Conservation (phyloP, 192 early-diverging fungal genomes). For the Podila epigama region DNA sequence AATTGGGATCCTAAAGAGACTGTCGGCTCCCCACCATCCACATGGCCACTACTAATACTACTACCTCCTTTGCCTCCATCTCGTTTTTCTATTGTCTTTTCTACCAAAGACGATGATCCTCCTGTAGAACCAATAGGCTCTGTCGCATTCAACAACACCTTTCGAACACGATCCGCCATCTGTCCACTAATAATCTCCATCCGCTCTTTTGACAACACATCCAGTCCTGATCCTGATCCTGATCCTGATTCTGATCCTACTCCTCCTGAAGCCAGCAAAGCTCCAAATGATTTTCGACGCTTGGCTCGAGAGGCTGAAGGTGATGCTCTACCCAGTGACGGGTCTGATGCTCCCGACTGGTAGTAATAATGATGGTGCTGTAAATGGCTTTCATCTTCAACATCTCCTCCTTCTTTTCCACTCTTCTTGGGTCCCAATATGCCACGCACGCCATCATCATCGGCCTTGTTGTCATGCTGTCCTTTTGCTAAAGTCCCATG, state of each 20-base stretch:
- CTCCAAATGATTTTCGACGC: slow-evolving; percentile 36
- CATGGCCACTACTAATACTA: too few relatives aligned
- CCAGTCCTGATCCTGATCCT: neutral
- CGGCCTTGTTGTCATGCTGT: too few relatives aligned
- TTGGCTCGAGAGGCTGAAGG: slow-evolving; percentile 33
- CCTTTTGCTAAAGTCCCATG: neutral
- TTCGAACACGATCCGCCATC: slow-evolving; percentile 31
- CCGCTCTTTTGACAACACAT: slow-evolving; percentile 21
- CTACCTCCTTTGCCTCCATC: neutral
- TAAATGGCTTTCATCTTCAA: too few relatives aligned
- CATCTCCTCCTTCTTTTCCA: too few relatives aligned
- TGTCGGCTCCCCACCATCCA: too few relatives aligned
- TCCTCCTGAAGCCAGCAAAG: slow-evolving; percentile 28
- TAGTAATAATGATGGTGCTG: slow-evolving; percentile 35
- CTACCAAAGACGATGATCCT: too few relatives aligned
- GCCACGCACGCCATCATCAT: too few relatives aligned
- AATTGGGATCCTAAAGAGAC: too few relatives aligned
- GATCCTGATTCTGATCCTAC: slow-evolving; percentile 1
- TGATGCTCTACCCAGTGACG: slow-evolving; percentile 9
- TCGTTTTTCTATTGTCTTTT: neutral
- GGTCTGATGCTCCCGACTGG: slow-evolving; percentile 5
- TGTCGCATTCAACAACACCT: slow-evolving; percentile 27
- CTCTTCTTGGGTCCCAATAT: too few relatives aligned
- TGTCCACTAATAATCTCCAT: slow-evolving; percentile 34
- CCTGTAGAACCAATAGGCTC: too few relatives aligned